A percentile compares a stretch with the other conserved stretches of the same genome.
phyloP scores from a whole-genome alignment of 164 flowering plant species.

The Piper betle region DNA sequence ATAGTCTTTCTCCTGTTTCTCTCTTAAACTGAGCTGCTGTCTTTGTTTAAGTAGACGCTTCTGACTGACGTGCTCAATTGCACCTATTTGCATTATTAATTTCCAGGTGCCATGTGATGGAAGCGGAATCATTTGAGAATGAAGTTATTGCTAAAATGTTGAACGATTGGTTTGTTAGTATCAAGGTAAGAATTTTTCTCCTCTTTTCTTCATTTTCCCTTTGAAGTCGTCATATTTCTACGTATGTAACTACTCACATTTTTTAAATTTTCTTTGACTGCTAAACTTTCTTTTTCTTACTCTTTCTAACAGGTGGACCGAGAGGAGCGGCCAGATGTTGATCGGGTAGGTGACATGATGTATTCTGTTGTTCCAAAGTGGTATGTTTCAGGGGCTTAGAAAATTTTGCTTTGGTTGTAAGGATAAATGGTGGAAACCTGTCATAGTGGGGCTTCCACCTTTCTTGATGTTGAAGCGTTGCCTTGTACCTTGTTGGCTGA shows the following conservation, averaged over 20 bases:
- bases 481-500: too few species aligned
- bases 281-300: slow-evolving; percentile 4
- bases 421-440: too few species aligned
- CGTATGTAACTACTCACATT: background rate
- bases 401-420: too few species aligned
- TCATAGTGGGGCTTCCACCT: too few species aligned
- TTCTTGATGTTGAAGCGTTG: too few species aligned
- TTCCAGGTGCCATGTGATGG: slow-evolving; percentile 98
- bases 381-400: too few species aligned
- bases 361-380: background rate
- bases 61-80: too few species aligned
- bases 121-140: slow-evolving; percentile 90
- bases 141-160: slow-evolving; percentile 74
- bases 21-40: too few species aligned
- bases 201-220: background rate
- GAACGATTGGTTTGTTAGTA: slow-evolving; percentile 88
- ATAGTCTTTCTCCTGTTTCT: slow-evolving; percentile 13
- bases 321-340: slow-evolving; percentile 97
- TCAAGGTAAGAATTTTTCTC: slow-evolving; percentile 42
- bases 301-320: slow-evolving; percentile 67
- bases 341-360: slow-evolving; percentile 41
- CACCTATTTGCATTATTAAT: too few species aligned
- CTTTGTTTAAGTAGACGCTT: too few species aligned
- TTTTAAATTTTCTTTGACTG: background rate
- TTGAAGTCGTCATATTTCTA: background rate